These are phyloP conservation scores for Cladobotryum mycophilum DNA, from an alignment of 2,329 filamentous ascomycete species.

Conservation along the genomic window DNA sequence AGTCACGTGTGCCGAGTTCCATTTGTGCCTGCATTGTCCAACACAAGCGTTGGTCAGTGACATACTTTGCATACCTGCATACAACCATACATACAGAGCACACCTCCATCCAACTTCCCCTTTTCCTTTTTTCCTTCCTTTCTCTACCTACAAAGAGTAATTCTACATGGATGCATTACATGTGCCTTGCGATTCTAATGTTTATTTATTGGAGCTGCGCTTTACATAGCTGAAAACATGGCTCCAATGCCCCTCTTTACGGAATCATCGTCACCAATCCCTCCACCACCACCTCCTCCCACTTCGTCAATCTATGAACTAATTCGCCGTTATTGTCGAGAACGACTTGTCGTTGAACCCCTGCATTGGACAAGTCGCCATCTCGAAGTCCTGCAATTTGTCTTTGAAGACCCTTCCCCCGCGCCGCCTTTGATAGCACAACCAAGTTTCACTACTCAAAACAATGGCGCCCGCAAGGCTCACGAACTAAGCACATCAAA, in stretches of 20 bases:
- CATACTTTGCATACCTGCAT: background rate
- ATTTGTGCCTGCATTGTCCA: background rate
- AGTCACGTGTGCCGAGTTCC: constrained; percentile 1
- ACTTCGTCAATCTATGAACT: background rate
- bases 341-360: background rate
- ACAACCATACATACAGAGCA: too few species aligned
- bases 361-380: background rate
- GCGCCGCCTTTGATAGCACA: background rate
- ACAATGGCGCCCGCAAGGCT: background rate
- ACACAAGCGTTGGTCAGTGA: background rate
- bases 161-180: too few species aligned
- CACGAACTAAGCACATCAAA: background rate
- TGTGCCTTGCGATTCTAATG: too few species aligned
- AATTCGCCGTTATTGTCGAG: background rate
- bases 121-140: too few species aligned
- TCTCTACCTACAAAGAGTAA: too few species aligned
- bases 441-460: background rate
- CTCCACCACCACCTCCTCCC: background rate
- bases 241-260: background rate
- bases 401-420: background rate
- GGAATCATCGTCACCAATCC: background rate
- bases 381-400: background rate
- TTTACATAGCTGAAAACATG: too few species aligned
- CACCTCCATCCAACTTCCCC: too few species aligned
- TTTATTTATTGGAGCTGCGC: too few species aligned